phyloP scores from a whole-genome alignment of 768 basidiomycete genomes.

The Hygrocybe coccinea region DNA sequence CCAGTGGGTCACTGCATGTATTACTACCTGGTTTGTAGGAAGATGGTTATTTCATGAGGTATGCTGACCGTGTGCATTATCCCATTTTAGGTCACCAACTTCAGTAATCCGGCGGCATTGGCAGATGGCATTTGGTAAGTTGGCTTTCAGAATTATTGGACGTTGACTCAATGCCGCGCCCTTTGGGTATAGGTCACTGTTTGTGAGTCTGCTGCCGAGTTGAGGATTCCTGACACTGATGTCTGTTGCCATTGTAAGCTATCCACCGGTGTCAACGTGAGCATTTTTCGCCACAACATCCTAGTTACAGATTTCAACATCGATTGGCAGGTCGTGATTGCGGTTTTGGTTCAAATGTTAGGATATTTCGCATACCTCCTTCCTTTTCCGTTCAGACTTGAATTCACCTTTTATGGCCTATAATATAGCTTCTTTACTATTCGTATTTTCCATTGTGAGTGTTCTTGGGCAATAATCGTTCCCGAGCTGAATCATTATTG shows the following conservation, averaged over 20 bases:
- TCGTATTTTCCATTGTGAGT: conserved; percentile 6
- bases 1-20: conserved; percentile 25
- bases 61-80: background rate
- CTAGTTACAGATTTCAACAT: background rate
- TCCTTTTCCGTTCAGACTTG: background rate
- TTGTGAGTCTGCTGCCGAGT: conserved; percentile 20
- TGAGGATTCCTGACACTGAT: background rate
- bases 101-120: conserved; percentile 31
- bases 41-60: too few species aligned
- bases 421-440: conserved; percentile 9
- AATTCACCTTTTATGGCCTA: background rate
- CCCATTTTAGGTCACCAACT: conserved; percentile 35
- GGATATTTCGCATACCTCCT: background rate
- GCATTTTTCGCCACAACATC: background rate
- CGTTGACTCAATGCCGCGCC: background rate
- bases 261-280: conserved; percentile 11
- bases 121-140: conserved; percentile 35
- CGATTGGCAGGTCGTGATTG: conserved; percentile 15
- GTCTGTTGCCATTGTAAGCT: background rate
- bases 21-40: conserved; percentile 32
- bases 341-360: conserved; percentile 21
- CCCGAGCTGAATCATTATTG: background rate
- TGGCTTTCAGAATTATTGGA: background rate
- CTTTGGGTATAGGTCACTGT: conserved; percentile 29
- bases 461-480: background rate